Base-by-base conservation (phyloP, 768 basidiomycete genomes). In the Calocybe cyanea region DNA sequence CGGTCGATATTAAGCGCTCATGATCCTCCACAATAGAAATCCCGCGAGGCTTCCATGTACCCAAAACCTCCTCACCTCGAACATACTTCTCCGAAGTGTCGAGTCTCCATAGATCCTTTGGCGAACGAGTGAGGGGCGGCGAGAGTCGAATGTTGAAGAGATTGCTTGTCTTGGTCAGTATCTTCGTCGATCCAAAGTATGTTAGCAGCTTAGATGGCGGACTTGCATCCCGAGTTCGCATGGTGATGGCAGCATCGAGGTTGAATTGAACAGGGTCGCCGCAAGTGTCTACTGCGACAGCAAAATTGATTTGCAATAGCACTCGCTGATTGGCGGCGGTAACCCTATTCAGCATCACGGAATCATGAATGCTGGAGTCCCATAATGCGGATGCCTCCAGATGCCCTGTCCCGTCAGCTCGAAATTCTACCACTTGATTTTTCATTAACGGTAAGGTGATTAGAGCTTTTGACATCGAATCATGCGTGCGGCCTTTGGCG, bases 11-110 rank as follows among this genome's bases (percentile, higher is more conserved):
- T n/a, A 92, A 66, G 47, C 83, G 76, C 38, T 72, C 71, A 59
- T 90, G 87, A 59, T 97, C 95, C 53, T 95, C 84, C 20, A 99
- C 85, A 8, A 92, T 83, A 1, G 85, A 85, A 20, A 97, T 76
- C 7, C 94, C 91, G 36, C 94, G 78, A 35, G 94, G 83, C 54
- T 82, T 87, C 94, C 95, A 98, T 15, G 73, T 63, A 5, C 77
- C 82, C 21, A 98, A 73, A 3, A 73, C 64, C 57, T 97, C 94
- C 62, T 98, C 94, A 7, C 95, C 95, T 36, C 85, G 78, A 0
- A 99, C 93, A 64, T 94, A 97, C 62, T 92, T 94, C 66, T 90
- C 87, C 21, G 89, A 83, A 1, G 95, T 97, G 67, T 99, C 92
- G 41, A 98, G 71, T 32, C 93, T 73, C 96, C 95, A 97, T 11